A percentile compares a stretch with the other conserved stretches of the same genome.
These are phyloP conservation scores for Hyaloscypha variabilis DNA, from an alignment of 495 filamentous ascomycete genomes.

Conservation along the genomic window DNA sequence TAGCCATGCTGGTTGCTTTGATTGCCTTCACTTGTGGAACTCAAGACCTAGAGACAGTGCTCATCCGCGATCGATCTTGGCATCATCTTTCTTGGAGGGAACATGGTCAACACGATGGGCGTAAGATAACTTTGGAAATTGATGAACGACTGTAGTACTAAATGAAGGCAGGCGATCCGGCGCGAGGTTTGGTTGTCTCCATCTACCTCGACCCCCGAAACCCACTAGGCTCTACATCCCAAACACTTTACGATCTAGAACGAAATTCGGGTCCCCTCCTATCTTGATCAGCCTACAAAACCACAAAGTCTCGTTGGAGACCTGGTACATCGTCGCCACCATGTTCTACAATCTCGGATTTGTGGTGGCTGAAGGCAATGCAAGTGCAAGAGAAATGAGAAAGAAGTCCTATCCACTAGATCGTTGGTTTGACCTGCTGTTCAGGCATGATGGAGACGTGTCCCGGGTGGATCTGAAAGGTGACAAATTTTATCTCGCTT, in stretches of 20 bases:
- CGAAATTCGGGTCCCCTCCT: conserved; percentile 3
- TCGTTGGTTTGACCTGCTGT: conserved; percentile 25
- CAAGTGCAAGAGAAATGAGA: conserved; percentile 18
- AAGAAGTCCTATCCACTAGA: neutral
- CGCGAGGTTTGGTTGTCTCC: conserved; percentile 24
- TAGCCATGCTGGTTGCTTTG: conserved; percentile 25
- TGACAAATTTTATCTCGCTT: conserved; percentile 12
- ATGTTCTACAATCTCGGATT: conserved; percentile 29
- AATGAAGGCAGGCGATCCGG: neutral
- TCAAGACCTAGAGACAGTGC: conserved; percentile 10
- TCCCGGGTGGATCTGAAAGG: conserved; percentile 22
- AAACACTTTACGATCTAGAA: conserved; percentile 17
- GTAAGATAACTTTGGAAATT: conserved; percentile 16
- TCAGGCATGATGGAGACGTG: conserved; percentile 19
- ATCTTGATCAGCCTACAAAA: neutral
- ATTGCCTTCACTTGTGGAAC: conserved; percentile 27
- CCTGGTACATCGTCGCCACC: neutral
- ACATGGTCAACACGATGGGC: conserved; percentile 21
- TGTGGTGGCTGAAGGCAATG: conserved; percentile 18
- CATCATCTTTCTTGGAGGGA: conserved; percentile 13
- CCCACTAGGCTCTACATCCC: conserved; percentile 15
- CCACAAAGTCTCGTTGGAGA: neutral
- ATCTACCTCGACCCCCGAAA: conserved; percentile 31
- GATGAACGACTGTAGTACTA: too few species aligned
- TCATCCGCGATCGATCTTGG: conserved; percentile 28